Evolutionary conservation across 495 filamentous ascomycete species (phyloP).

Genomic region (Umbilicaria muhlenbergii): DNA sequence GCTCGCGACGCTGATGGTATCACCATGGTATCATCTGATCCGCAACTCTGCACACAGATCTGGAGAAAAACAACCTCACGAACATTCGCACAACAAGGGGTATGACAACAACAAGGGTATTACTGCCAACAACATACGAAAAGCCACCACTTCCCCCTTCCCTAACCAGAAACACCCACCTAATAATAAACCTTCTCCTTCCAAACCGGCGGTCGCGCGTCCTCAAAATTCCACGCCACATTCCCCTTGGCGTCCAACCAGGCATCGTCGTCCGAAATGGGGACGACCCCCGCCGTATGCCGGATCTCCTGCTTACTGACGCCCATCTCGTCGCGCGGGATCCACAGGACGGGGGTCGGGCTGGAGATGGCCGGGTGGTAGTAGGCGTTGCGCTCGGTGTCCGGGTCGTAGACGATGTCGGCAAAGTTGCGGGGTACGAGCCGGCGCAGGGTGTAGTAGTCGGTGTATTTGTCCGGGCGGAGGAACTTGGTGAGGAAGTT

Average conservation of each 20-base stretch:
- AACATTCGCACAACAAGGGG: too few relatives aligned
- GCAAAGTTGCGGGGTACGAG: conserved; percentile 47
- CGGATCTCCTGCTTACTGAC: conserved; percentile 62
- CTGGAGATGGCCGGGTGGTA: conserved; percentile 54
- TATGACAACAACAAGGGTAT: too few relatives aligned
- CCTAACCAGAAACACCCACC: background rate
- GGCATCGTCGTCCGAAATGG: conserved; percentile 73
- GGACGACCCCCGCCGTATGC: conserved; percentile 54
- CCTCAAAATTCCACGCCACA: conserved; percentile 58
- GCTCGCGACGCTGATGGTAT: too few relatives aligned
- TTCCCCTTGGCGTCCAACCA: conserved; percentile 66
- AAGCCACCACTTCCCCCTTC: too few relatives aligned
- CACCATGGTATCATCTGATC: too few relatives aligned
- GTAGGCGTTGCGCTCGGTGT: conserved; percentile 56
- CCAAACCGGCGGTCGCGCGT: conserved; percentile 62
- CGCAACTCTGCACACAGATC: too few relatives aligned
- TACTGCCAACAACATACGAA: too few relatives aligned
- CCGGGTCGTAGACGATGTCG: conserved; percentile 35
- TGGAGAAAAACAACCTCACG: too few relatives aligned
- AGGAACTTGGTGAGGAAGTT: conserved; percentile 56
- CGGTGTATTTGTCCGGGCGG: conserved; percentile 58
- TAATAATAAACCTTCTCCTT: conserved; percentile 49
- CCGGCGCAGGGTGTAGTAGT: conserved; percentile 56
- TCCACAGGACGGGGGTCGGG: conserved; percentile 61
- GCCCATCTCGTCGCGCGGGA: conserved; percentile 62